phyloP scores from a whole-genome alignment of 257 asterid genomes.

The Fraxinus quadrangulata region DNA sequence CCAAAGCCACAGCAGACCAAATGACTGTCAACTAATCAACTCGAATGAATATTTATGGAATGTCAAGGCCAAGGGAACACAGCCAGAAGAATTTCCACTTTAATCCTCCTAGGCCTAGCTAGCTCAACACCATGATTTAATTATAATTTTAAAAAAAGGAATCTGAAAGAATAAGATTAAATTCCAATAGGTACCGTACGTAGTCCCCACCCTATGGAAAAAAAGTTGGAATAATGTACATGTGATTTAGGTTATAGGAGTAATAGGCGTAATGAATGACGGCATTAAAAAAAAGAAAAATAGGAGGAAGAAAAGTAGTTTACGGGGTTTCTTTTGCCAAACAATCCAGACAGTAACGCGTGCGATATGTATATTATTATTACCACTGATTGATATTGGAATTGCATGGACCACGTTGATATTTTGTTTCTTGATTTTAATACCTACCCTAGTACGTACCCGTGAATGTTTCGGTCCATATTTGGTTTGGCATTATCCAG shows the following conservation, averaged over 20 bases:
- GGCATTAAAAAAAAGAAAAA: not conserved
- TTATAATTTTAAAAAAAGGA: too few species aligned
- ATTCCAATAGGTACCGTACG: too few species aligned
- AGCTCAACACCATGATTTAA: too few species aligned
- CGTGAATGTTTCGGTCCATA: not conserved
- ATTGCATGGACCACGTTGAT: conserved; percentile 49
- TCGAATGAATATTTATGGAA: not conserved
- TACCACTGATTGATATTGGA: too few species aligned
- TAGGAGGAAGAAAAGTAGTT: not conserved
- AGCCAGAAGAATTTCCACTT: too few species aligned
- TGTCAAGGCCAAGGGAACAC: too few species aligned
- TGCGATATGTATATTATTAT: conserved; percentile 3
- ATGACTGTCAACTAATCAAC: conserved; percentile 9
- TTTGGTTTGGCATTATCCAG: conserved; percentile 31
- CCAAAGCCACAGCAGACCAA: not conserved
- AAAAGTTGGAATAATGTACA: too few species aligned
- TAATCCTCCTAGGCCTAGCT: too few species aligned
- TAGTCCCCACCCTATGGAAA: conserved; percentile 23
- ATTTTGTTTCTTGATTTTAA: conserved; percentile 24
- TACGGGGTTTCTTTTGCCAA: not conserved
- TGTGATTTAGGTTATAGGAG: too few species aligned
- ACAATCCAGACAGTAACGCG: conserved; percentile 11
- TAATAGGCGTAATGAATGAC: too few species aligned
- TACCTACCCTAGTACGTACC: too few species aligned
- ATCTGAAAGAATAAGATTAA: too few species aligned